Conservation (phyloP, 2,329 filamentous ascomycete species). For the Nannizziopsis arthrosporioides region DNA sequence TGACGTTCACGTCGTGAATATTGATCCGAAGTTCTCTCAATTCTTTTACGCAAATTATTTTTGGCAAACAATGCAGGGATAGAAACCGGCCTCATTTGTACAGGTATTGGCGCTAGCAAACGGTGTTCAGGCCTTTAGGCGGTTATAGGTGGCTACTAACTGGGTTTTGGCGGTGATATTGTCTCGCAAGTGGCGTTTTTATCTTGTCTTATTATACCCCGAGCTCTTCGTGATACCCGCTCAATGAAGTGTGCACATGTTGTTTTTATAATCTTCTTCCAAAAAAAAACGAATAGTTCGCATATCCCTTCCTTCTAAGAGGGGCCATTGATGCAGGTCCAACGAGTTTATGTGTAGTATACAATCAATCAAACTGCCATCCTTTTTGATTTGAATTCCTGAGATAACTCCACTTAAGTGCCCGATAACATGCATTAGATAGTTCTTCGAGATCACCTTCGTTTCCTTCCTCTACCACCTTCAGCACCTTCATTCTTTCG, state of each 20-base stretch:
- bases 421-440: neutral
- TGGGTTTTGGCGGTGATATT: neutral
- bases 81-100: neutral
- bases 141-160: neutral
- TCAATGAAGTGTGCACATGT: neutral
- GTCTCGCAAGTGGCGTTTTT: neutral
- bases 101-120: neutral
- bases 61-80: conserved; percentile 67
- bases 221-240: neutral
- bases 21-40: conserved; percentile 81
- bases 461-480: conserved; percentile 39
- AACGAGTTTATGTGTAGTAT: conserved; percentile 4
- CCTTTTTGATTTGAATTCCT: conserved; percentile 1
- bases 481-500: conserved; percentile 47
- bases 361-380: neutral
- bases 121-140: neutral
- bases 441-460: conserved; percentile 22
- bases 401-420: conserved; percentile 1
- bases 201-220: neutral
- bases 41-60: conserved; percentile 95
- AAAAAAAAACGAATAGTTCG: too few species aligned
- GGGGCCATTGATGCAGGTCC: conserved; percentile 4
- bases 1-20: conserved; percentile 87
- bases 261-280: neutral
- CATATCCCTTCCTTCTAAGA: neutral